These are phyloP conservation scores for Rhododendron molle DNA, from an alignment of 148 eudicot genomes.

Conservation along the genomic window DNA sequence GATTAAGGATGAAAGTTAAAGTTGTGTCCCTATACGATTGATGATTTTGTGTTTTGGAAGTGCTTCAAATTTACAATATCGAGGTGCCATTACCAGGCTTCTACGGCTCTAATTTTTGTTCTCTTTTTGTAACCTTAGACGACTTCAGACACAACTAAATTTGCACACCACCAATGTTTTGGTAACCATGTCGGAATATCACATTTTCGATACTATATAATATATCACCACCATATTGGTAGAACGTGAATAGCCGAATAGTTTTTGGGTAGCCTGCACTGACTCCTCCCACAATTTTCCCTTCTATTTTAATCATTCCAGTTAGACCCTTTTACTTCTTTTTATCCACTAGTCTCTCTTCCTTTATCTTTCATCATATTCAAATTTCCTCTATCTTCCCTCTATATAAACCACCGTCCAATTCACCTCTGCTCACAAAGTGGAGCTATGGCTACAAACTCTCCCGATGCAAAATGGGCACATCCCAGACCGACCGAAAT, in stretches of 20 bases:
- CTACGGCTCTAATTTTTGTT: neutral
- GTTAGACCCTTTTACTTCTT: constrained; percentile 2
- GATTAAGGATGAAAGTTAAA: neutral
- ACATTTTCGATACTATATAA: accelerated
- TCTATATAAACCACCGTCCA: constrained; percentile 8
- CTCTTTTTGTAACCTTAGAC: too few species aligned
- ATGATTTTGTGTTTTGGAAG: neutral
- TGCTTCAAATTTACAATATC: neutral
- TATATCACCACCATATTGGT: too few species aligned
- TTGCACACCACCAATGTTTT: neutral
- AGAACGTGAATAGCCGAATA: too few species aligned
- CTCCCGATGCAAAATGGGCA: neutral
- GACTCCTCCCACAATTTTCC: neutral
- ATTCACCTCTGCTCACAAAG: constrained; percentile 2
- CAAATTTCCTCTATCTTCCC: constrained; percentile 10
- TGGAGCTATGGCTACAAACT: constrained; percentile 11
- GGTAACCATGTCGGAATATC: accelerated
- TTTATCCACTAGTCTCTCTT: constrained; percentile 17
- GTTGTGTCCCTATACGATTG: neutral
- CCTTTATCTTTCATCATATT: neutral
- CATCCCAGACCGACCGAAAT: neutral
- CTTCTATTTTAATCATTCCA: constrained; percentile 8
- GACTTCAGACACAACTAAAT: too few species aligned
- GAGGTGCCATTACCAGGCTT: neutral
- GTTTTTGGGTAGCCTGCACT: too few species aligned